Evolutionary conservation across 148 eudicot genomes (phyloP).

Genomic region (Chenopodium album): DNA sequence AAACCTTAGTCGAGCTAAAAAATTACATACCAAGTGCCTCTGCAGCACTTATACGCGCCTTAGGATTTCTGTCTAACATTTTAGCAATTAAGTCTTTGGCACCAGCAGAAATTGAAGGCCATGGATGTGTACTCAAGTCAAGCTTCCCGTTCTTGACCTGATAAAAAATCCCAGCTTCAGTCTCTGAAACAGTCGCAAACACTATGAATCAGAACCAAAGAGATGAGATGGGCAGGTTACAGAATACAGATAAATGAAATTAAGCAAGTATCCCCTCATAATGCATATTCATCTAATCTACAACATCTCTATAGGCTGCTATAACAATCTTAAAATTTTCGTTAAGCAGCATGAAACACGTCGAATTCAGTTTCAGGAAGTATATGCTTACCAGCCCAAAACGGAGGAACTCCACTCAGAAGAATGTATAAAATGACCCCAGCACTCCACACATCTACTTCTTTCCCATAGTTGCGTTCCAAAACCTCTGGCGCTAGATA

Average conservation of each 20-base stretch:
- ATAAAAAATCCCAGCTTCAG: conserved; percentile 67
- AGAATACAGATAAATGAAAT: not conserved
- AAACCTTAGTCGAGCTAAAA: not conserved
- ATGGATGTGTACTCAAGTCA: conserved; percentile 55
- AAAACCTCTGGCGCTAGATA: conserved; percentile 90
- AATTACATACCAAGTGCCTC: conserved; percentile 62
- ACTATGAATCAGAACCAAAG: conserved; percentile 6
- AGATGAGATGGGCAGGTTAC: not conserved
- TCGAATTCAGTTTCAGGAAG: not conserved
- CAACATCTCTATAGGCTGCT: not conserved
- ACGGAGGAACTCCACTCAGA: conserved; percentile 83
- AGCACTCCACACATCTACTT: conserved; percentile 95
- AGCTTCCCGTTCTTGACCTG: conserved; percentile 47
- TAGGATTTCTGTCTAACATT: conserved; percentile 72
- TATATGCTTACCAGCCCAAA: conserved; percentile 64
- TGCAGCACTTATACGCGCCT: conserved; percentile 64
- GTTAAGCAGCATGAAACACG: not conserved
- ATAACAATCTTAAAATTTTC: not conserved
- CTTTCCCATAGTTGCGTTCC: conserved; percentile 66
- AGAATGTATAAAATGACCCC: conserved; percentile 89
- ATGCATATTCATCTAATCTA: not conserved
- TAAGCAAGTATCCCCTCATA: not conserved
- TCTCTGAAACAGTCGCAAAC: conserved; percentile 47
- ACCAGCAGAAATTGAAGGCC: conserved; percentile 77
- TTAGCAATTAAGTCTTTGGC: conserved; percentile 74